Conservation (phyloP, 805 yeast species). For the Blastobotrys peoriensis region DNA sequence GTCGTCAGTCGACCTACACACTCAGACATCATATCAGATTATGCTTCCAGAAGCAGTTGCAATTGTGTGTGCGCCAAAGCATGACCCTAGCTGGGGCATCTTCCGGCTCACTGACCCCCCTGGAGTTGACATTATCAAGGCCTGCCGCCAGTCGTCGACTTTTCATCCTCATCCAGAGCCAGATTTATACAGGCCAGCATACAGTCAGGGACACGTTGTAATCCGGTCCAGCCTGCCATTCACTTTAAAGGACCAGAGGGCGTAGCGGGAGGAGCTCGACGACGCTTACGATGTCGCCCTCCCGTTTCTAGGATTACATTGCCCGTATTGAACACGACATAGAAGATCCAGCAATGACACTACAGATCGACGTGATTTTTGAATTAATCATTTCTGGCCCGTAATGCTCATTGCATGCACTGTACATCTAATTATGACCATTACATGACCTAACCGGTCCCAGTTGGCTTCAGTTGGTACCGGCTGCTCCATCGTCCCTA, state of each 20-base stretch:
- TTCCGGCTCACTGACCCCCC: conserved; percentile 62
- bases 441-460: too few species aligned
- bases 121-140: conserved; percentile 50
- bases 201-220: conserved; percentile 46
- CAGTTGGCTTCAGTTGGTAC: too few species aligned
- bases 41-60: conserved; percentile 69
- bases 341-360: too few species aligned
- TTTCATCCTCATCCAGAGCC: conserved; percentile 59
- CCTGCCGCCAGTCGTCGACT: conserved; percentile 41
- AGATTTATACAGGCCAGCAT: conserved; percentile 45
- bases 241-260: conserved; percentile 36
- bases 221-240: conserved; percentile 43
- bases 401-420: too few species aligned
- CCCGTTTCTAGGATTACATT: conserved; percentile 1
- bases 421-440: too few species aligned
- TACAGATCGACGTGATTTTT: too few species aligned
- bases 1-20: conserved; percentile 61
- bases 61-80: conserved; percentile 55
- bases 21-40: conserved; percentile 61
- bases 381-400: too few species aligned
- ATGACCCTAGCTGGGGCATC: conserved; percentile 45
- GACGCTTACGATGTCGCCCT: too few species aligned
- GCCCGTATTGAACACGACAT: background rate
- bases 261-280: too few species aligned
- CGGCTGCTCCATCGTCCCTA: too few species aligned